These are phyloP conservation scores for Stagonosporopsis chrysanthemi DNA, from an alignment of 2,329 filamentous ascomycete species.

Conservation along the genomic window DNA sequence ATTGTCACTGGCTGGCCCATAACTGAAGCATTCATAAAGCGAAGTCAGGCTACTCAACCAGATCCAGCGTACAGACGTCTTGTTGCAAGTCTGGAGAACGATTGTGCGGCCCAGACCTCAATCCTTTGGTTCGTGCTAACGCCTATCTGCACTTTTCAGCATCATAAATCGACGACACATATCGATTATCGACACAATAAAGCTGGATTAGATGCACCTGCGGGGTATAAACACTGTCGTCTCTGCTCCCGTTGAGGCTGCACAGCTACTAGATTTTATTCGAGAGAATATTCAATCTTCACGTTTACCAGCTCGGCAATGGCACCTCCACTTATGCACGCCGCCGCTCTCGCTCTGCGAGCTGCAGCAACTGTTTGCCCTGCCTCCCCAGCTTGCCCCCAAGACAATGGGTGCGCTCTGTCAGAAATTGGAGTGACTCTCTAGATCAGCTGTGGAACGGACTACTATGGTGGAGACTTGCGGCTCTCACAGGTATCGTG, in stretches of 20 bases:
- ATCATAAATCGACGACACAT: neutral
- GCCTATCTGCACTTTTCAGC: neutral
- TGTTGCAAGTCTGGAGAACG: neutral
- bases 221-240: too few species aligned
- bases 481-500: neutral
- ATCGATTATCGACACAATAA: too few species aligned
- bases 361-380: neutral
- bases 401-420: neutral
- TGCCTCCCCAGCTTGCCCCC: neutral
- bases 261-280: too few species aligned
- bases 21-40: neutral
- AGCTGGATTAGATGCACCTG: too few species aligned
- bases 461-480: neutral
- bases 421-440: neutral
- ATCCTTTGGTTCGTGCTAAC: neutral
- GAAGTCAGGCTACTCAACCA: neutral
- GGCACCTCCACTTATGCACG: neutral
- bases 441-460: neutral
- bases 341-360: neutral
- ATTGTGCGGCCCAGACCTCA: neutral
- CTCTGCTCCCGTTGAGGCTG: too few species aligned
- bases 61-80: neutral
- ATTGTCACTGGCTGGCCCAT: too few species aligned
- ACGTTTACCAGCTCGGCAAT: neutral
- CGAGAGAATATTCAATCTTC: too few species aligned